Evolutionary conservation across 2,329 filamentous ascomycete species (phyloP).

Genomic region (Aphanoascus verrucosus): DNA sequence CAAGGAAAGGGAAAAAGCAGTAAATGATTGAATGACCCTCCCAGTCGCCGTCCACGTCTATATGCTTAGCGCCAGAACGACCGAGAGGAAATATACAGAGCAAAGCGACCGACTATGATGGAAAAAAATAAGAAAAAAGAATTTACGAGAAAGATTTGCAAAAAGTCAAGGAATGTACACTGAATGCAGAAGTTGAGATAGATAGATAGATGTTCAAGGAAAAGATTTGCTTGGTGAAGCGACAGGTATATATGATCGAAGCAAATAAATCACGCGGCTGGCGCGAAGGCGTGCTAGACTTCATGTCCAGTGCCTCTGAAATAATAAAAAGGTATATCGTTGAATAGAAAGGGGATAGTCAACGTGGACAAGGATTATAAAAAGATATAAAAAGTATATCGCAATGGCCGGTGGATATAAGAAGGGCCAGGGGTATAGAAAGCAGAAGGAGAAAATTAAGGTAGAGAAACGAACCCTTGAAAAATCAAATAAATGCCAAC

Average conservation of each 20-base stretch:
- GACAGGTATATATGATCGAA: slow-evolving; percentile 1
- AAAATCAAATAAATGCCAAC: neutral
- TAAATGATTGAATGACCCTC: neutral
- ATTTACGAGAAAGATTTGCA: slow-evolving; percentile 7
- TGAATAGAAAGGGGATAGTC: neutral
- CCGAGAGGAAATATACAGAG: slow-evolving; percentile 7
- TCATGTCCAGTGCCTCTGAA: neutral
- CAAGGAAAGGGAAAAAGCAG: slow-evolving; percentile 1
- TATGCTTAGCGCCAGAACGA: slow-evolving; percentile 10
- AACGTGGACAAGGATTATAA: slow-evolving; percentile 5
- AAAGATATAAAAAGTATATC: slow-evolving; percentile 1
- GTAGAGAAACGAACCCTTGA: neutral
- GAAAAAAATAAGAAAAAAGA: slow-evolving; percentile 8
- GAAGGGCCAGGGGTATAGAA: slow-evolving; percentile 12
- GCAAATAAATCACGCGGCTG: neutral
- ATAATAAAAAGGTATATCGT: slow-evolving; percentile 3
- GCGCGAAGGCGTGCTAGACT: neutral
- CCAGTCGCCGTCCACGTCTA: slow-evolving; percentile 11
- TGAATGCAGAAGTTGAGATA: neutral
- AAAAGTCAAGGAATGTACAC: slow-evolving; percentile 8
- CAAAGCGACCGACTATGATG: slow-evolving; percentile 13
- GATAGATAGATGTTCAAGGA: neutral
- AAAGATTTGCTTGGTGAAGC: slow-evolving; percentile 6
- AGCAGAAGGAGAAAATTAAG: slow-evolving; percentile 5
- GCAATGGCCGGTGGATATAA: neutral